Percentiles rank a stretch among this genome's conserved stretches.
These are phyloP conservation scores for Allomyces arbusculus DNA, from an alignment of 192 early-diverging fungal species.

Conservation along the genomic window DNA sequence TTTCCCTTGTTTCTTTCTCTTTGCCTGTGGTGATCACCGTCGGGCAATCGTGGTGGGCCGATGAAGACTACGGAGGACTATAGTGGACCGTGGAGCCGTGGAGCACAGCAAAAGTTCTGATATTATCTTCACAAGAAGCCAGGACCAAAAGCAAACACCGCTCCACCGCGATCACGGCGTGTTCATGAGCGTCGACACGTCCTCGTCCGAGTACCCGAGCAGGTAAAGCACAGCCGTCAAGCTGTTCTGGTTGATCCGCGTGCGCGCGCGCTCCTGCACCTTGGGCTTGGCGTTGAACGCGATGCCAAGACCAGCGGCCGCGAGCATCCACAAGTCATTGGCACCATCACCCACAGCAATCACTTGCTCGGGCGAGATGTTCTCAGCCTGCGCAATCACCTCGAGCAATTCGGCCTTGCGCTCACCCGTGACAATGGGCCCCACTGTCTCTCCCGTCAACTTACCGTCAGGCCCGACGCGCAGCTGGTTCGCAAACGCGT, in stretches of 20 bases:
- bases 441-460: constrained; percentile 72
- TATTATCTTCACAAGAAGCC: too few relatives aligned
- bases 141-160: too few relatives aligned
- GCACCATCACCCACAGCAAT: constrained; percentile 97
- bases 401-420: constrained; percentile 88
- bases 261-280: constrained; percentile 75
- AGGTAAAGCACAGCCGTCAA: constrained; percentile 71
- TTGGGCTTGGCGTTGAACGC: constrained; percentile 95
- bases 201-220: constrained; percentile 69
- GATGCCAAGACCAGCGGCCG: constrained; percentile 79
- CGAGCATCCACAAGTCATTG: constrained; percentile 91
- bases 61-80: too few relatives aligned
- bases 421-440: constrained; percentile 73
- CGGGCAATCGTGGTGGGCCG: too few relatives aligned
- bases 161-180: too few relatives aligned
- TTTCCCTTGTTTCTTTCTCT: too few relatives aligned
- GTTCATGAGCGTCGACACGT: constrained; percentile 32
- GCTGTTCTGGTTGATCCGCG: constrained; percentile 86
- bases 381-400: constrained; percentile 87
- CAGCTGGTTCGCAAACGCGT: constrained; percentile 94
- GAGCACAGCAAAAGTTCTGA: too few relatives aligned
- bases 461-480: constrained; percentile 65
- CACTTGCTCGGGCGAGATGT: constrained; percentile 69
- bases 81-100: too few relatives aligned
- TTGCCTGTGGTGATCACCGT: too few relatives aligned